Evolutionary conservation across 225 moss, liverwort and hornwort genomes (phyloP).

Genomic region (Asterella californica): DNA sequence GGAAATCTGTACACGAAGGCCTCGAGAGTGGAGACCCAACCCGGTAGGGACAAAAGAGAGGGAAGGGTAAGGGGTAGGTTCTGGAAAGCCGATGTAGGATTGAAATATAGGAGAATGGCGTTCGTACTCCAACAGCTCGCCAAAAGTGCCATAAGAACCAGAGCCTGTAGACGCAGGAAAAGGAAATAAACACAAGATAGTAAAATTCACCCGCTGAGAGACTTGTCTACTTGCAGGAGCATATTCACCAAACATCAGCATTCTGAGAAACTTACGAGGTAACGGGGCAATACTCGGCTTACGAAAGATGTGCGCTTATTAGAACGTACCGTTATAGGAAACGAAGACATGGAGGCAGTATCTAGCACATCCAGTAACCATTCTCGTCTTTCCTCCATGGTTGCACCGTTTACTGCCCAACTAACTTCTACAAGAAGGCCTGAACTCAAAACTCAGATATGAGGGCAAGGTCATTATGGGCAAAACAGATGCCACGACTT

Average conservation of each 20-base stretch:
- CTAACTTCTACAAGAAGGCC: slow-evolving; percentile 34
- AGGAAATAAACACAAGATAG: neutral
- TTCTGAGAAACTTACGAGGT: neutral
- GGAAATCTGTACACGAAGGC: slow-evolving; percentile 30
- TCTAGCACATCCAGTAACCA: slow-evolving; percentile 46
- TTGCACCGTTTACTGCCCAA: slow-evolving; percentile 29
- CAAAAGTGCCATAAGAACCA: slow-evolving; percentile 38
- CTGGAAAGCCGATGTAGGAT: slow-evolving; percentile 34
- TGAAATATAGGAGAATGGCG: slow-evolving; percentile 28
- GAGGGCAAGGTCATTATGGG: neutral
- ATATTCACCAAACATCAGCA: neutral
- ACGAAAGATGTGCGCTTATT: neutral
- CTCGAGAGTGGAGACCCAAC: slow-evolving; percentile 33
- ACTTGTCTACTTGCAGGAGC: neutral
- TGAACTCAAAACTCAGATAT: slow-evolving; percentile 11
- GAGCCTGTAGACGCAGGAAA: slow-evolving; percentile 22
- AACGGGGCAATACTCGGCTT: too few species aligned
- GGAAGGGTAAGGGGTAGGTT: slow-evolving; percentile 44
- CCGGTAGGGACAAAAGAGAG: slow-evolving; percentile 30
- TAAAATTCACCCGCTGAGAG: neutral
- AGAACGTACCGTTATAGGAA: slow-evolving; percentile 29
- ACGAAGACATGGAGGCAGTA: slow-evolving; percentile 33
- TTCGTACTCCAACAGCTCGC: slow-evolving; percentile 37
- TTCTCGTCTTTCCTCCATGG: slow-evolving; percentile 32
- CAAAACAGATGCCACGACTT: neutral